Conservation (phyloP, 75 land plant genomes). For the Cupressus sempervirens region DNA sequence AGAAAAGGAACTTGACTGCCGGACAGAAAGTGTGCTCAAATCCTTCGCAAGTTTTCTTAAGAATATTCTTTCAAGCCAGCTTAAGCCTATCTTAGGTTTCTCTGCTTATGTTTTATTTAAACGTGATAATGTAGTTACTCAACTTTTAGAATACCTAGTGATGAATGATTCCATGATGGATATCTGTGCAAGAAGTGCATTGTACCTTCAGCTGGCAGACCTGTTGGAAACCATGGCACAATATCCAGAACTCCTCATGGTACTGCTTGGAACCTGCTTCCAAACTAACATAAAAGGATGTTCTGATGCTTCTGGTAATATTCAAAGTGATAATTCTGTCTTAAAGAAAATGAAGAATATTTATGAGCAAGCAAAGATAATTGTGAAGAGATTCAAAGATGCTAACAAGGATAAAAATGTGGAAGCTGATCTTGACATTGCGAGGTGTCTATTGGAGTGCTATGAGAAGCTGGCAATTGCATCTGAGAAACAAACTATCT, state of each 20-base stretch:
- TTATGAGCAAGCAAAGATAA: constrained; percentile 32
- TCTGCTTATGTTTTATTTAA: background rate
- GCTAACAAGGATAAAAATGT: constrained; percentile 14
- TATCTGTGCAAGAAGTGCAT: constrained; percentile 25
- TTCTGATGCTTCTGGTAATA: background rate
- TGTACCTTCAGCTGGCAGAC: constrained; percentile 20
- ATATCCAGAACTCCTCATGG: constrained; percentile 12
- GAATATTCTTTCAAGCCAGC: background rate
- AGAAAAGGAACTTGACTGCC: constrained; percentile 5
- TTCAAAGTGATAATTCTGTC: constrained; percentile 15
- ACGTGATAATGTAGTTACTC: constrained; percentile 11
- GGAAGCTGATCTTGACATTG: constrained; percentile 22
- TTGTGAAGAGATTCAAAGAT: constrained; percentile 10
- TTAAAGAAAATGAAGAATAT: constrained; percentile 27
- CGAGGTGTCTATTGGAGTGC: constrained; percentile 18
- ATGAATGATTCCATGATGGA: constrained; percentile 38
- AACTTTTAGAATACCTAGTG: constrained; percentile 18
- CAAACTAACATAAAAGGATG: constrained; percentile 5
- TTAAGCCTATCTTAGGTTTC: constrained; percentile 2
- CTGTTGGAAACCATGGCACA: constrained; percentile 4
- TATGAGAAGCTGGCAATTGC: constrained; percentile 18
- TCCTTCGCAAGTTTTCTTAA: constrained; percentile 1
- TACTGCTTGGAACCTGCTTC: constrained; percentile 15
- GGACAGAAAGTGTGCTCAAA: background rate
- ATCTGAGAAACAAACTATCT: background rate